These are phyloP conservation scores for Arabis hirsuta DNA, from an alignment of 345 rosid species.

Conservation along the genomic window DNA sequence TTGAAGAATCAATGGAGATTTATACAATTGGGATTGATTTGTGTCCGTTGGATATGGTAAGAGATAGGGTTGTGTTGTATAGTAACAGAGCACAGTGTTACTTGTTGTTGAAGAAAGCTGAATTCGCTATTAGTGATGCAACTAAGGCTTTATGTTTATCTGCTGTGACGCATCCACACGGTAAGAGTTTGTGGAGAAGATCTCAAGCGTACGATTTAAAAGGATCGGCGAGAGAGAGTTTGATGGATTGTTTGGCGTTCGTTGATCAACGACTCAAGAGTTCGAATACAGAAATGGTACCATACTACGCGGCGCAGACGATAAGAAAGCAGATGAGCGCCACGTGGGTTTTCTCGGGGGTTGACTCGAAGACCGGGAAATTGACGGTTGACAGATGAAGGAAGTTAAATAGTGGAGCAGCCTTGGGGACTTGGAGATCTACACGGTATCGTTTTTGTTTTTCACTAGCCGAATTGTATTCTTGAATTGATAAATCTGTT, in stretches of 20 bases:
- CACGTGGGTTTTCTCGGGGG: conserved; percentile 56
- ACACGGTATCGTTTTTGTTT: not conserved
- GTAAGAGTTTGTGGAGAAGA: conserved; percentile 91
- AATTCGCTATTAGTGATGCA: conserved; percentile 71
- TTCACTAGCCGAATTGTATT: too few relatives aligned
- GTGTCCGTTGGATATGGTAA: conserved; percentile 57
- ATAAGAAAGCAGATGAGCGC: conserved; percentile 67
- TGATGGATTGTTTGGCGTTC: conserved; percentile 77
- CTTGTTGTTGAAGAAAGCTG: conserved; percentile 60
- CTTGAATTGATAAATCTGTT: too few relatives aligned
- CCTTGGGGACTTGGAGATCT: too few relatives aligned
- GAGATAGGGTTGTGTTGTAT: conserved; percentile 69
- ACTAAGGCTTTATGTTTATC: conserved; percentile 76
- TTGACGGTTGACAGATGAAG: not conserved
- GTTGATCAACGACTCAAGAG: conserved; percentile 46
- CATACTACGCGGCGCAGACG: conserved; percentile 68
- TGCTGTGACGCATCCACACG: conserved; percentile 47
- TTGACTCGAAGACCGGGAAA: conserved; percentile 6
- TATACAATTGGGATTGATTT: conserved; percentile 62
- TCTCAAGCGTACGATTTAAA: conserved; percentile 81
- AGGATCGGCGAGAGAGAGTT: conserved; percentile 71
- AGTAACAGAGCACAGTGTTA: conserved; percentile 84
- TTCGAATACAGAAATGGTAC: conserved; percentile 47
- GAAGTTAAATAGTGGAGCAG: not conserved
- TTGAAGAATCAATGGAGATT: conserved; percentile 49